Evolutionary conservation across 2,329 filamentous ascomycete species (phyloP).

Genomic region (Pseudogymnoascus sp.): DNA sequence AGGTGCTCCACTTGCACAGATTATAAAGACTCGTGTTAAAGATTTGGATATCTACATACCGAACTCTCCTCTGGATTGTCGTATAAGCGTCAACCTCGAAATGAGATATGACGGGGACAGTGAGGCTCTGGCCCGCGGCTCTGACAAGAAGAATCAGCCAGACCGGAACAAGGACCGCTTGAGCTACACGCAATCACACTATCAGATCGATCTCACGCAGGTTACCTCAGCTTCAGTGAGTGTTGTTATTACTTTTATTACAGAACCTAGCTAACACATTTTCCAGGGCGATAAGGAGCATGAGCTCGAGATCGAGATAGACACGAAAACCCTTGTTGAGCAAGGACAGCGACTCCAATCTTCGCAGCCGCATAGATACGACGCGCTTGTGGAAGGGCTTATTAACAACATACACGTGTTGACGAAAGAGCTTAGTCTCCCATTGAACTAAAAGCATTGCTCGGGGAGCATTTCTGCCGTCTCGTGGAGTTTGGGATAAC

Average conservation of each 20-base stretch:
- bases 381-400: slow-evolving; percentile 64
- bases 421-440: slow-evolving; percentile 10
- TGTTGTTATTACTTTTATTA: background rate
- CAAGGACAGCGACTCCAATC: slow-evolving; percentile 54
- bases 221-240: slow-evolving; percentile 50
- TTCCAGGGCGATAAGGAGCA: slow-evolving; percentile 54
- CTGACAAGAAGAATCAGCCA: slow-evolving; percentile 31
- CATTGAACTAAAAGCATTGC: background rate
- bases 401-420: slow-evolving; percentile 56
- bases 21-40: slow-evolving; percentile 83
- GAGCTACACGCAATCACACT: slow-evolving; percentile 81
- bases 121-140: slow-evolving; percentile 38
- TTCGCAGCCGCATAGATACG: slow-evolving; percentile 53
- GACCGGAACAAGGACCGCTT: slow-evolving; percentile 84
- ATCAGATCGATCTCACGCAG: slow-evolving; percentile 89
- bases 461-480: background rate
- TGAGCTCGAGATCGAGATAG: slow-evolving; percentile 74
- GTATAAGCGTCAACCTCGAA: slow-evolving; percentile 91
- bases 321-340: slow-evolving; percentile 55
- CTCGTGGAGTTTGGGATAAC: background rate
- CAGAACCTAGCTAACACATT: slow-evolving; percentile 11
- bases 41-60: slow-evolving; percentile 87
- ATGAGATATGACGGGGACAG: slow-evolving; percentile 73
- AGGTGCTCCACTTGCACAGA: slow-evolving; percentile 65
- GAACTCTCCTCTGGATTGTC: slow-evolving; percentile 72